Evolutionary conservation across 495 filamentous ascomycete species (phyloP).

Genomic region (Parmelia sp.): DNA sequence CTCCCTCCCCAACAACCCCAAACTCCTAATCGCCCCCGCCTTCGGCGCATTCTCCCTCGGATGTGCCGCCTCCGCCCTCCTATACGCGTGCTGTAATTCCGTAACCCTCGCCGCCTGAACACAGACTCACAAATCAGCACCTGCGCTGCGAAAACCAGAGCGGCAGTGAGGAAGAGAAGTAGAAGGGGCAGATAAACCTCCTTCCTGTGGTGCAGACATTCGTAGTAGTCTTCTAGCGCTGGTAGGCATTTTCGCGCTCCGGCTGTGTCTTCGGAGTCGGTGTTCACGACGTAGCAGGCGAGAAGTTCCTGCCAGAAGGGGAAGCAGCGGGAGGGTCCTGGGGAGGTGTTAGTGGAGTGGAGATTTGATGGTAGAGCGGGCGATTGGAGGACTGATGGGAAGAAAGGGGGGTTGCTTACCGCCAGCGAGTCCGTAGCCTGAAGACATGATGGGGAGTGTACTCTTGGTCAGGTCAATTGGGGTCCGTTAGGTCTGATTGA

Average conservation of each 20-base stretch:
- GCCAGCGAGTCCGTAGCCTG: conserved; percentile 26
- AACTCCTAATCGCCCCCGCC: conserved; percentile 72
- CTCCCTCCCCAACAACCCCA: conserved; percentile 74
- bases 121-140: conserved; percentile 15
- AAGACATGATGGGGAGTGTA: conserved; percentile 14
- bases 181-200: conserved; percentile 58
- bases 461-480: neutral
- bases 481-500: neutral
- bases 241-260: conserved; percentile 87
- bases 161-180: neutral
- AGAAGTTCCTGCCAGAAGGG: conserved; percentile 97
- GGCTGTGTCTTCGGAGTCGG: conserved; percentile 60
- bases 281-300: conserved; percentile 83
- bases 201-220: conserved; percentile 96
- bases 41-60: conserved; percentile 68
- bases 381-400: neutral
- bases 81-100: conserved; percentile 79
- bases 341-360: conserved; percentile 7
- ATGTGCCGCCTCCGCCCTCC: conserved; percentile 68
- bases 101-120: conserved; percentile 67
- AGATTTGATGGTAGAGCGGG: neutral
- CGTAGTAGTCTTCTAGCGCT: conserved; percentile 93
- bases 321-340: conserved; percentile 89
- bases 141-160: neutral
- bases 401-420: conserved; percentile 11